These are phyloP conservation scores for Apiotrichum veenhuisii DNA, from an alignment of 1,284 basidiomycete genomes.

Conservation along the genomic window DNA sequence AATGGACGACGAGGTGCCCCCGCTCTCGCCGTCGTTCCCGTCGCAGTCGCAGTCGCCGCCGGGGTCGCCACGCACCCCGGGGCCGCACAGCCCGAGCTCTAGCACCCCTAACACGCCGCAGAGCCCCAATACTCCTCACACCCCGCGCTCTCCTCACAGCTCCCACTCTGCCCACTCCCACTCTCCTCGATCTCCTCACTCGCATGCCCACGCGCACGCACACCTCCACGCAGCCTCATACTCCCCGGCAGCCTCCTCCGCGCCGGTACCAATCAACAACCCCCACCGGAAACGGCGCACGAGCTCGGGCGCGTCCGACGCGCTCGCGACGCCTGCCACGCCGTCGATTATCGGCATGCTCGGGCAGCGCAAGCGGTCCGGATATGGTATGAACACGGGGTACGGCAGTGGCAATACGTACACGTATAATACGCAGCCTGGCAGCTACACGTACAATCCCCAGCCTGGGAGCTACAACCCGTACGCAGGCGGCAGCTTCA, in stretches of 20 bases:
- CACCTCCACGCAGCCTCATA: too few relatives aligned
- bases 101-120: slow-evolving; percentile 4
- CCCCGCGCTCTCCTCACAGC: neutral
- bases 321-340: slow-evolving; percentile 12
- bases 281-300: neutral
- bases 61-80: too few relatives aligned
- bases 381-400: too few relatives aligned
- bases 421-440: too few relatives aligned
- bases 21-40: neutral
- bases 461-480: too few relatives aligned
- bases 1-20: neutral
- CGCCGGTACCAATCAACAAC: too few relatives aligned
- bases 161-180: neutral
- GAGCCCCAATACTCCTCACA: slow-evolving; percentile 1
- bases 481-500: too few relatives aligned
- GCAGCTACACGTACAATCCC: too few relatives aligned
- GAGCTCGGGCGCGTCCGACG: slow-evolving; percentile 9
- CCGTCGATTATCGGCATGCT: slow-evolving; percentile 4
- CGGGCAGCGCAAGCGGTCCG: too few relatives aligned
- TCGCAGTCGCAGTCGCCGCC: neutral
- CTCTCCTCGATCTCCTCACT: neutral
- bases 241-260: too few relatives aligned
- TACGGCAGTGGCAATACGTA: too few relatives aligned
- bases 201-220: neutral
- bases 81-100: neutral